A percentile compares a stretch with the other conserved stretches of the same genome.
phyloP scores from a whole-genome alignment of 768 basidiomycete genomes.

The Lentinula boryana region DNA sequence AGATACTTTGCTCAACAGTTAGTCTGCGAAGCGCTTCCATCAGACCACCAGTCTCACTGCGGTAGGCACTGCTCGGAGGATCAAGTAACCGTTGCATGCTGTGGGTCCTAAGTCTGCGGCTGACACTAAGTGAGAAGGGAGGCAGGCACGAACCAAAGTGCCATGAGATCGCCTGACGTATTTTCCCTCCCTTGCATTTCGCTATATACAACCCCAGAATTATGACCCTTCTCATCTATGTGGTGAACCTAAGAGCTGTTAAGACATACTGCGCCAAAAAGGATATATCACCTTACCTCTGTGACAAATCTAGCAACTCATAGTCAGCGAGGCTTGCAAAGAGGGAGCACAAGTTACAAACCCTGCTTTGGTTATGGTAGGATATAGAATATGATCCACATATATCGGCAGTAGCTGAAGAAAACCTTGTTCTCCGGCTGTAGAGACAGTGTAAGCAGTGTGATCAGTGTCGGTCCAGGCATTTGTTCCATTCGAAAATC shows the following conservation, averaged over 20 bases:
- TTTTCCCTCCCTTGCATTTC: constrained; percentile 98
- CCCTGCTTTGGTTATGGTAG: constrained; percentile 86
- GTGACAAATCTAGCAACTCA: constrained; percentile 40
- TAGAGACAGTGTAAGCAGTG: constrained; percentile 93
- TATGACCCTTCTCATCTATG: constrained; percentile 82
- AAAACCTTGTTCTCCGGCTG: constrained; percentile 91
- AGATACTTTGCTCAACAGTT: constrained; percentile 81
- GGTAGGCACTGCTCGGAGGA: constrained; percentile 77
- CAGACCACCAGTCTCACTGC: constrained; percentile 94
- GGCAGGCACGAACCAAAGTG: constrained; percentile 54
- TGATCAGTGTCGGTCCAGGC: constrained; percentile 98
- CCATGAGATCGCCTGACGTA: constrained; percentile 86
- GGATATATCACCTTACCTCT: constrained; percentile 34
- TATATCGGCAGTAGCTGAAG: constrained; percentile 84
- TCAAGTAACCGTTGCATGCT: constrained; percentile 81
- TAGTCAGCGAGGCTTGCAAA: constrained; percentile 8
- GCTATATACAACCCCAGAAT: constrained; percentile 94
- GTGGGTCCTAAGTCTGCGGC: constrained; percentile 7
- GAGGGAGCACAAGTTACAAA: constrained; percentile 34
- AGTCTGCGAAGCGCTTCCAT: constrained; percentile 87
- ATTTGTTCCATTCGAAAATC: constrained; percentile 87
- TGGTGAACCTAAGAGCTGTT: constrained; percentile 70
- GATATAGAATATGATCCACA: constrained; percentile 94
- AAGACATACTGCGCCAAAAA: neutral
- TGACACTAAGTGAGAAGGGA: neutral